Evolutionary conservation across 2,329 filamentous ascomycete species (phyloP).

Genomic region (Daldinia eschscholtzii): DNA sequence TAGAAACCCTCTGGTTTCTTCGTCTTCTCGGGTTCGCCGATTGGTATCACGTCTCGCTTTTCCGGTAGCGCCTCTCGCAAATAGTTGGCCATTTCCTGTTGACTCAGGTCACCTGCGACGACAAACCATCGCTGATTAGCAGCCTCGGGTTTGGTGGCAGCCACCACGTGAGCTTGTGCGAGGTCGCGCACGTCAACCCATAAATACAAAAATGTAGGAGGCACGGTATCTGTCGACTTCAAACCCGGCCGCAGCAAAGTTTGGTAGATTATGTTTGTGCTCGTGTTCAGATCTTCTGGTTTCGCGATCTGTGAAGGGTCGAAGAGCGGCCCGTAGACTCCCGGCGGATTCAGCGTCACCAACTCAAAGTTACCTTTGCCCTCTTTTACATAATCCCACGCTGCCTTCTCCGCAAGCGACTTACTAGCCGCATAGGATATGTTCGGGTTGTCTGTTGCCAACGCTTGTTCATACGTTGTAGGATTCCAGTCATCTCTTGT

Average conservation of each 20-base stretch:
- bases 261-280: slow-evolving; percentile 30
- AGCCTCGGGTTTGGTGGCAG: slow-evolving; percentile 42
- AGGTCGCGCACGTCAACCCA: slow-evolving; percentile 50
- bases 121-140: slow-evolving; percentile 48
- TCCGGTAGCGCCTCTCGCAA: slow-evolving; percentile 40
- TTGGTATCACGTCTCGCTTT: slow-evolving; percentile 41
- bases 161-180: slow-evolving; percentile 47
- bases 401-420: slow-evolving; percentile 60
- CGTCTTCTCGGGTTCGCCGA: slow-evolving; percentile 35
- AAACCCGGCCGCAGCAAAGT: slow-evolving; percentile 21
- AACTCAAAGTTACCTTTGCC: slow-evolving; percentile 64
- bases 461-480: slow-evolving; percentile 42
- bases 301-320: slow-evolving; percentile 34
- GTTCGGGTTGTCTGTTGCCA: slow-evolving; percentile 21
- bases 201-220: slow-evolving; percentile 41
- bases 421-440: slow-evolving; percentile 53
- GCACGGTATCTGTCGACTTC: slow-evolving; percentile 39
- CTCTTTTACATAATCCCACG: slow-evolving; percentile 65
- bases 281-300: slow-evolving; percentile 37
- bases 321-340: slow-evolving; percentile 60
- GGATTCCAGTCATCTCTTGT: slow-evolving; percentile 46
- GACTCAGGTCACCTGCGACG: slow-evolving; percentile 38
- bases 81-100: slow-evolving; percentile 43
- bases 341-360: slow-evolving; percentile 62
- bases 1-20: slow-evolving; percentile 41